Base-by-base conservation (phyloP, 345 rosid species). In the Chamaenerion angustifolium region DNA sequence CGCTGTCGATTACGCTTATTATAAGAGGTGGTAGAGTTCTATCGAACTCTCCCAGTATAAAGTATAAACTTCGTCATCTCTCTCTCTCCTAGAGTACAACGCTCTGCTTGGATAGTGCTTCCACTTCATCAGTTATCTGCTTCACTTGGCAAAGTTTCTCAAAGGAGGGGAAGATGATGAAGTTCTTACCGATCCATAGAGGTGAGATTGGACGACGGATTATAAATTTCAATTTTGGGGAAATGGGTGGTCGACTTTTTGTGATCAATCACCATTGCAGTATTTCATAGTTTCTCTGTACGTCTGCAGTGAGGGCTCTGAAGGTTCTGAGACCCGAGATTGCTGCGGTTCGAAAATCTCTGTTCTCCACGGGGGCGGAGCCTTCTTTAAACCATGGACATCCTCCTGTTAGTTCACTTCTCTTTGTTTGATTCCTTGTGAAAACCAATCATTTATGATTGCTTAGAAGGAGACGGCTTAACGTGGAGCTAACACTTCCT, bases 281-380 rank as follows among this genome's bases (percentile, higher is more conserved):
- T 31, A 31, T 5, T 31, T 31, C 8, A 31, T 31, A 31, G 37
- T 42, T 16, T 51, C 16, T 40, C 4, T 16, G 37, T 45, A 2
- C 37, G 37, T 8, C 50, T 66, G 52, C 75, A 86, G 95, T 60
- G 75, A 76, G 69, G 67, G 77, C 64, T 64, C 54, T 76, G 19
- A 64, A 54, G 61, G 66, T 65, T 54, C 70, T 73, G 56, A 77
- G 82, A 55, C 74, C 83, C 51, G 76, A 50, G 59, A 48, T 76
- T 52, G 60, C 74, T 16, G 71, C 66, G 47, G 54, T 58, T 42
- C 52, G 75, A 0, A 63, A 43, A 53, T 62, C 56, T 52, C 68
- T 48, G 45, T 72, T 64, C 63, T 73, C 98, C 40, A 76, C 92
- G 5, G 83, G 78, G 1, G 50, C 80, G 45, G 78, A 73, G 62